Conservation (phyloP, 257 asterid species). For the Solanum appendiculatum region DNA sequence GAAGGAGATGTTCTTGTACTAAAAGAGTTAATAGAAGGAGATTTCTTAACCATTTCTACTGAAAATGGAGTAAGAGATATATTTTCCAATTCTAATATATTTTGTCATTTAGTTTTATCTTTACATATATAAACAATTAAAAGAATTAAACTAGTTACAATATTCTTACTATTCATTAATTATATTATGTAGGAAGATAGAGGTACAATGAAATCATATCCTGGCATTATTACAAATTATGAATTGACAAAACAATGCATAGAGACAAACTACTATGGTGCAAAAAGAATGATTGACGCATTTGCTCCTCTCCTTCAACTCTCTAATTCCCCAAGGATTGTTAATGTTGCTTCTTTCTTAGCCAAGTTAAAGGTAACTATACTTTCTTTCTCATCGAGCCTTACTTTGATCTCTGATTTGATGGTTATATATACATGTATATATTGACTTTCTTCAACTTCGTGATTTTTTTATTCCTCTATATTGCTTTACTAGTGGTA, state of each 20-base stretch:
- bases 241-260: constrained; percentile 31
- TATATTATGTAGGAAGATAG: not conserved
- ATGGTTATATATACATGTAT: too few species aligned
- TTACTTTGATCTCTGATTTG: too few species aligned
- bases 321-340: constrained; percentile 54
- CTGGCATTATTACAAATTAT: not conserved
- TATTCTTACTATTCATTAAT: too few species aligned
- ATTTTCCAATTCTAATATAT: too few species aligned
- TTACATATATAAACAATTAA: not conserved
- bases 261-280: constrained; percentile 46
- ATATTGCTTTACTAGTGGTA: too few species aligned
- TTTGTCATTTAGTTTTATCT: too few species aligned
- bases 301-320: constrained; percentile 43
- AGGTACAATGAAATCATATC: not conserved
- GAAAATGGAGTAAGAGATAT: not conserved
- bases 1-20: constrained; percentile 16
- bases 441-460: too few species aligned
- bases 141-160: not conserved
- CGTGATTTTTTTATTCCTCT: too few species aligned
- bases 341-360: constrained; percentile 31
- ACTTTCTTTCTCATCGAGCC: too few species aligned
- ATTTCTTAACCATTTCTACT: not conserved
- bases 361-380: constrained; percentile 37
- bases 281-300: constrained; percentile 42
- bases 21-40: not conserved